Evolutionary conservation across 495 filamentous ascomycete genomes (phyloP).

Genomic region (Hypoxylon lenormandii): DNA sequence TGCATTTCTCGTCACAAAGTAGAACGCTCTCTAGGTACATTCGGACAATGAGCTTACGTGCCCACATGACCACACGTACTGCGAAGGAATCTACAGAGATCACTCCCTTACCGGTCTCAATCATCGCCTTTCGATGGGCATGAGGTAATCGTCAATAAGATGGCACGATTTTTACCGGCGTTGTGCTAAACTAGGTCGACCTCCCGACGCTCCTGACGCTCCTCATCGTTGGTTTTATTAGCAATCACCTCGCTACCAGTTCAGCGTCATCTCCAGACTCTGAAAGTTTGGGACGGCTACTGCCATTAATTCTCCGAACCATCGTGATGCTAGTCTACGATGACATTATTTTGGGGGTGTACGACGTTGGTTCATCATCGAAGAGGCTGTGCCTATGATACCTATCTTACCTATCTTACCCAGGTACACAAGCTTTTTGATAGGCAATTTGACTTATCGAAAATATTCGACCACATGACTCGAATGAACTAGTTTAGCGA

Average conservation of each 20-base stretch:
- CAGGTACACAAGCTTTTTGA: slow-evolving; percentile 4
- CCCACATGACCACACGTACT: too few species aligned
- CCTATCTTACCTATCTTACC: slow-evolving; percentile 10
- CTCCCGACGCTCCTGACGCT: slow-evolving; percentile 5
- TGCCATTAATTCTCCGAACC: slow-evolving; percentile 39
- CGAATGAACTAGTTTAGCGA: slow-evolving; percentile 16
- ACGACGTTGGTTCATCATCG: background rate
- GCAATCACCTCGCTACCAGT: slow-evolving; percentile 16
- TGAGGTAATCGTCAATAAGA: background rate
- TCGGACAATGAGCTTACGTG: too few species aligned
- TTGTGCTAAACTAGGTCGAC: slow-evolving; percentile 3
- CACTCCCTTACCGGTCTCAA: slow-evolving; percentile 9
- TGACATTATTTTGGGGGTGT: slow-evolving; percentile 23
- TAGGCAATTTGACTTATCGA: slow-evolving; percentile 15
- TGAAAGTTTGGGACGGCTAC: slow-evolving; percentile 14
- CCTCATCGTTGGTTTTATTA: slow-evolving; percentile 5
- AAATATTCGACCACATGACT: slow-evolving; percentile 38
- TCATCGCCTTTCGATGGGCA: background rate
- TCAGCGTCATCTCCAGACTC: slow-evolving; percentile 4
- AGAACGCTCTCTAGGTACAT: background rate
- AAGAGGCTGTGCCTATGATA: slow-evolving; percentile 1
- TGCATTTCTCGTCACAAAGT: slow-evolving; percentile 11
- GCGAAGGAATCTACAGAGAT: background rate
- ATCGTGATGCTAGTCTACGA: slow-evolving; percentile 19
- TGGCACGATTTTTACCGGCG: slow-evolving; percentile 1